These are phyloP conservation scores for Nicotiana attenuata DNA, from an alignment of 257 asterid genomes.

Conservation along the genomic window DNA sequence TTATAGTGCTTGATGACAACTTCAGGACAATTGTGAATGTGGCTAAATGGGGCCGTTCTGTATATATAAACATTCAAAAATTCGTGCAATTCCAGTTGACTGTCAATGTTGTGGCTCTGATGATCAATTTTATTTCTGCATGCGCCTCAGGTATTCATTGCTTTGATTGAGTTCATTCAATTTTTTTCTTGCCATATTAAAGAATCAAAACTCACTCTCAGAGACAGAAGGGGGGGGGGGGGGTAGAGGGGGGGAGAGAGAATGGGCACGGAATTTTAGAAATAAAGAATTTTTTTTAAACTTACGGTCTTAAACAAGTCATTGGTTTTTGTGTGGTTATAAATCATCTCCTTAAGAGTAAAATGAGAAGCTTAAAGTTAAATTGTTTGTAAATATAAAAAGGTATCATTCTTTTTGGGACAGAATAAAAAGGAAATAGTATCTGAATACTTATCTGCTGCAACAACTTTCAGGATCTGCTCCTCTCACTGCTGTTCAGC, in stretches of 20 bases:
- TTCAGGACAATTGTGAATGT: slow-evolving; percentile 90
- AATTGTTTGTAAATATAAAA: too few species aligned
- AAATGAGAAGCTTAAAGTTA: too few species aligned
- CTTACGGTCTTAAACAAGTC: too few species aligned
- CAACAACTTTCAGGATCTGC: slow-evolving; percentile 64
- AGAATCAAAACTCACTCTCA: background rate
- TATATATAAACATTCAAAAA: slow-evolving; percentile 92
- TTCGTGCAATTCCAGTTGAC: slow-evolving; percentile 97
- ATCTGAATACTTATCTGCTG: background rate
- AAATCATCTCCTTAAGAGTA: too few species aligned
- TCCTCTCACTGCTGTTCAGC: slow-evolving; percentile 95
- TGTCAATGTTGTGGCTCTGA: slow-evolving; percentile 88
- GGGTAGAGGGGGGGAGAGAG: background rate
- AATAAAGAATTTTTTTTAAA: too few species aligned
- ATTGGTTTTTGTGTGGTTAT: too few species aligned
- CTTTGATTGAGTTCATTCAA: background rate
- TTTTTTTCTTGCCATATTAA: background rate
- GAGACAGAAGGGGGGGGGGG: background rate
- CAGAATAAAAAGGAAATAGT: too few species aligned
- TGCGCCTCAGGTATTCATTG: slow-evolving; percentile 57
- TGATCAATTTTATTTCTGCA: slow-evolving; percentile 85
- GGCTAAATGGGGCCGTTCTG: slow-evolving; percentile 97
- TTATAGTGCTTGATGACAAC: slow-evolving; percentile 91
- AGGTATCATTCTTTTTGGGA: too few species aligned
- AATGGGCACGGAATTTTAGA: too few species aligned